Evolutionary conservation across 1,139 yeast species (phyloP).

Genomic region (Zygosaccharomyces pseudobailii): DNA sequence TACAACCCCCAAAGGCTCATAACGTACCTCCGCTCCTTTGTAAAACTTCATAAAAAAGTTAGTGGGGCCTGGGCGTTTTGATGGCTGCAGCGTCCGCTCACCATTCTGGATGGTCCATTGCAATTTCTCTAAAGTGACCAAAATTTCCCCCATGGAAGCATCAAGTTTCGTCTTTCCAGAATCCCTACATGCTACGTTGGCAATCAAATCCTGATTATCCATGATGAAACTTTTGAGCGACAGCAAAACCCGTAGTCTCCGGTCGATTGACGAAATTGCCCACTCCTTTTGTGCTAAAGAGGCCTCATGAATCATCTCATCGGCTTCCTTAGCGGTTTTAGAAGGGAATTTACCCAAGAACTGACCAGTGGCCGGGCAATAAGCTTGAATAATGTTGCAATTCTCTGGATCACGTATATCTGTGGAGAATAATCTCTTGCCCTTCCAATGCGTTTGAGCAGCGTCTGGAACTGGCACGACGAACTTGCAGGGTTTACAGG

Average conservation of each 20-base stretch:
- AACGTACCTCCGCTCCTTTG: conserved; percentile 87
- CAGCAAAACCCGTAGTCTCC: conserved; percentile 63
- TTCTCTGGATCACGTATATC: conserved; percentile 44
- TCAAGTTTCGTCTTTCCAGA: conserved; percentile 94
- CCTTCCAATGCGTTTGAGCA: conserved; percentile 91
- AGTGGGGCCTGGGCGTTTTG: conserved; percentile 81
- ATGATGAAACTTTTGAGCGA: conserved; percentile 69
- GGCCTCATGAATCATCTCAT: conserved; percentile 53
- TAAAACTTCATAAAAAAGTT: conserved; percentile 68
- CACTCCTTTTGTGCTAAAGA: conserved; percentile 53
- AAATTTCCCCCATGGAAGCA: conserved; percentile 92
- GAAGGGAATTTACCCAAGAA: conserved; percentile 67
- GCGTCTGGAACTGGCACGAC: conserved; percentile 68
- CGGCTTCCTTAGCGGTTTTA: conserved; percentile 63
- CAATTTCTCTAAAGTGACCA: conserved; percentile 88
- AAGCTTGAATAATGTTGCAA: conserved; percentile 67
- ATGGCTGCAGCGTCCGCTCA: conserved; percentile 61
- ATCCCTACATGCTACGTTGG: conserved; percentile 90
- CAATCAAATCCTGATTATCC: conserved; percentile 80
- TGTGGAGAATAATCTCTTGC: conserved; percentile 64
- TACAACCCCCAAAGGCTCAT: conserved; percentile 88
- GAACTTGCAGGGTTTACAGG: conserved; percentile 44
- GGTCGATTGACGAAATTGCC: conserved; percentile 53
- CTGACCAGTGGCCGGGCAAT: conserved; percentile 96
- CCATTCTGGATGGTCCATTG: conserved; percentile 88